Evolutionary conservation across 1,284 basidiomycete species (phyloP), one percentile per base, ranked within the genome.

Genomic region (Moniliophthora roreri): DNA sequence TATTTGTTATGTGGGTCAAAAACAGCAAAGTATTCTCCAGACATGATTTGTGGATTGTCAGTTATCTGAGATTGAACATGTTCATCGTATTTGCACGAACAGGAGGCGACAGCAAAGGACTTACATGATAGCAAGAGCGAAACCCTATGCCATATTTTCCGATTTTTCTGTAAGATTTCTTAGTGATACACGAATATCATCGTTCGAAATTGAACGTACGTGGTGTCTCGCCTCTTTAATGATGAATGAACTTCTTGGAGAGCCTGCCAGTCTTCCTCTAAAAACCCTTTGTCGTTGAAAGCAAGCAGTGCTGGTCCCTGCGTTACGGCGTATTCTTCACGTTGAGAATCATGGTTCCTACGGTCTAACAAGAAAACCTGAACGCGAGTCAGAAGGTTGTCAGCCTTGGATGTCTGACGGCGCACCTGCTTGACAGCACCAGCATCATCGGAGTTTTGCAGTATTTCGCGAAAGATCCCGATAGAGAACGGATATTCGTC

Each of bases 101-200:
- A 21, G 16, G 23, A 23, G 34, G 37, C 35, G 37, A 20, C 15
- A 36, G 23, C 35, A 37, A 20, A 38, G 37, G 2, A 16, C 18
- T 34, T 62, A 79, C 78, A 61, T 81, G 77, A 57, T 78, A 80
- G 24, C 73, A 73, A 0, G 77, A 75, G 9, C 78, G 65, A 55
- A 81, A 78, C 2, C 79, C 79, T 13, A 80, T 68, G 0, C 79
- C 79, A 57, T 75, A 80, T 59, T 80, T 81, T 18, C 79, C 79
- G 5, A 78, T 80, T 65, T 77, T 80, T 0, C 77, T 80, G 32
- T n/a, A n/a, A n/a, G n/a, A n/a, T n/a, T 52, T 1, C 48, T 21
- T 38, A 28, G 16, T 34, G 6, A 51, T 40, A 37, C 9, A 34
- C 36, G n/a, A 52, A 34, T 13, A 10, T 41, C 1, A n/a, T 40